Conservation (phyloP, 257 asterid genomes). For the Solanum pennellii region DNA sequence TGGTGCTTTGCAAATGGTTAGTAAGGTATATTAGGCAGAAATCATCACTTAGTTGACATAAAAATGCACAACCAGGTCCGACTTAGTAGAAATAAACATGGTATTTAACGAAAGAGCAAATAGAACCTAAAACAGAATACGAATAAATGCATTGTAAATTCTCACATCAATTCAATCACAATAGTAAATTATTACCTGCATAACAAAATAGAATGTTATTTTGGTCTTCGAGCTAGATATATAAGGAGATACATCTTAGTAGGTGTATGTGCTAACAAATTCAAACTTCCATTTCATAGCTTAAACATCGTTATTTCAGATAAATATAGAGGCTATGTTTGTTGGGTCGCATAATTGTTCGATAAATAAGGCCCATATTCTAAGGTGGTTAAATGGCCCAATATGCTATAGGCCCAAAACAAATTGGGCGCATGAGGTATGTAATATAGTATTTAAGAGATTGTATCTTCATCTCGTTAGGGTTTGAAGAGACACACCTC, state of each 20-base stretch:
- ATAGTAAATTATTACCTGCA: neutral
- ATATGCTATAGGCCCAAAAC: neutral
- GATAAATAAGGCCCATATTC: neutral
- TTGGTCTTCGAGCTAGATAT: neutral
- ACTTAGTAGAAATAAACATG: neutral
- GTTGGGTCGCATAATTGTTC: neutral
- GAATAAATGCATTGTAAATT: too few species aligned
- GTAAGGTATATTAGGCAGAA: neutral
- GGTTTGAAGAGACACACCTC: neutral
- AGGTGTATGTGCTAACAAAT: neutral
- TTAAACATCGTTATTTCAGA: neutral
- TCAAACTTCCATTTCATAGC: neutral
- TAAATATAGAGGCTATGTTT: neutral
- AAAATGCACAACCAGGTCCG: neutral
- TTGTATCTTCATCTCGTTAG: neutral
- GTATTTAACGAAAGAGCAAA: too few species aligned
- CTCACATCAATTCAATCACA: neutral
- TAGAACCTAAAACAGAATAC: neutral
- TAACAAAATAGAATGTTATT: too few species aligned
- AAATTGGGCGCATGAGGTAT: neutral
- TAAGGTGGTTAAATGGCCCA: neutral
- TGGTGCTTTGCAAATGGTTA: neutral
- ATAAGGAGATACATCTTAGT: neutral
- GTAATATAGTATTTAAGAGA: neutral
- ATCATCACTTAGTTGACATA: neutral